These are phyloP conservation scores for Xylaria castorea DNA, from an alignment of 495 filamentous ascomycete species.

Conservation along the genomic window DNA sequence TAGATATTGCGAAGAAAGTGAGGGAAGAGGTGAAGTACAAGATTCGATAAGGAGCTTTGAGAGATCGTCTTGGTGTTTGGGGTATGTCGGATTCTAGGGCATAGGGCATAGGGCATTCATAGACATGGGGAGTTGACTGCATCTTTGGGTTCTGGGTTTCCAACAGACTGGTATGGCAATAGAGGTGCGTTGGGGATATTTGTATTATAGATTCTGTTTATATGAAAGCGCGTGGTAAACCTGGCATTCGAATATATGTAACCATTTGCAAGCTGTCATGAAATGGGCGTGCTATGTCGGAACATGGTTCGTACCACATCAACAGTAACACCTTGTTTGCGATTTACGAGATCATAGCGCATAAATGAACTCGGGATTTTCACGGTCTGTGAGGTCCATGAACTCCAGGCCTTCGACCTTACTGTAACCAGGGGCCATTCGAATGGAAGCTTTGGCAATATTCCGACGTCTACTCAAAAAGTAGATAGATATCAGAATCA, in stretches of 20 bases:
- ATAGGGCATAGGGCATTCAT: not conserved
- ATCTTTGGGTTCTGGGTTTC: not conserved
- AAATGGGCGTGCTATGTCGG: not conserved
- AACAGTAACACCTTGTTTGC: not conserved
- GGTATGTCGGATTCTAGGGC: not conserved
- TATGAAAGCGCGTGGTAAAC: not conserved
- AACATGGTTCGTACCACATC: not conserved
- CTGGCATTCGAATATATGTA: not conserved
- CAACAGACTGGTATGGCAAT: not conserved
- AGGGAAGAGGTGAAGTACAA: constrained; percentile 39
- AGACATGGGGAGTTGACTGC: not conserved
- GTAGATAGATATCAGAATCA: constrained; percentile 66
- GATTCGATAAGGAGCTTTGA: constrained; percentile 27
- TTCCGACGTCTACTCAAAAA: constrained; percentile 69
- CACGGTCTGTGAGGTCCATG: constrained; percentile 69
- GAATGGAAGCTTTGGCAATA: constrained; percentile 60
- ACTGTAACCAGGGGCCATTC: constrained; percentile 63
- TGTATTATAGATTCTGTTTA: constrained; percentile 1
- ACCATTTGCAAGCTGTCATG: not conserved
- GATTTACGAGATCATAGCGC: constrained; percentile 52
- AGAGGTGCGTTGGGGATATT: not conserved
- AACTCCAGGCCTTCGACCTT: constrained; percentile 73
- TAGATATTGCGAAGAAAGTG: constrained; percentile 37
- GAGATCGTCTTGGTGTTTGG: not conserved
- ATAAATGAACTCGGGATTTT: constrained; percentile 73